Percentiles rank a stretch among this genome's conserved stretches.
These are phyloP conservation scores for Beauveria asiatica DNA, from an alignment of 2,329 filamentous ascomycete species.

Conservation along the genomic window DNA sequence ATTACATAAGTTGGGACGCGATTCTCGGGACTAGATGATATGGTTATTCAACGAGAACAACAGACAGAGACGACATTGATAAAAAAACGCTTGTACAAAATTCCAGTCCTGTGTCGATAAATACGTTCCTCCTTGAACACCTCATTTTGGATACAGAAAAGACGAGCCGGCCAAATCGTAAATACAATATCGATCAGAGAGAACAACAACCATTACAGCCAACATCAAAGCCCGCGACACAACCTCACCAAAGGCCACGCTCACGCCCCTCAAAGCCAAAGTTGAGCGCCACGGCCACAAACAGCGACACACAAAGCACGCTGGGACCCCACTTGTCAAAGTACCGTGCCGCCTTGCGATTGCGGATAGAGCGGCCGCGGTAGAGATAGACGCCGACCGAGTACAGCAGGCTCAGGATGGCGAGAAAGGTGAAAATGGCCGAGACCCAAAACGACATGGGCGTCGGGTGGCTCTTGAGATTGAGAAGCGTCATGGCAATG, in stretches of 20 bases:
- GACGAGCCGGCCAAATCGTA: neutral
- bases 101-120: neutral
- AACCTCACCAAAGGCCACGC: slow-evolving; percentile 41
- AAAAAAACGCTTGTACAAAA: neutral
- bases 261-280: slow-evolving; percentile 70
- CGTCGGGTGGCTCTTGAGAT: slow-evolving; percentile 59
- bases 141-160: neutral
- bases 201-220: neutral
- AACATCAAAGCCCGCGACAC: neutral
- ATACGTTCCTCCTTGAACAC: neutral
- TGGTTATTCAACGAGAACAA: neutral
- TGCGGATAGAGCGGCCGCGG: slow-evolving; percentile 76
- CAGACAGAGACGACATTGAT: neutral
- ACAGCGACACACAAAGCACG: slow-evolving; percentile 62
- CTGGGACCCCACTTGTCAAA: slow-evolving; percentile 86
- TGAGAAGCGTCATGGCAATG: slow-evolving; percentile 75
- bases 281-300: slow-evolving; percentile 68
- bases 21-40: neutral
- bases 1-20: neutral
- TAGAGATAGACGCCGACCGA: slow-evolving; percentile 79
- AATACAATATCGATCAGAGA: neutral
- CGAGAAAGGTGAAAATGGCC: slow-evolving; percentile 73
- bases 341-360: slow-evolving; percentile 76
- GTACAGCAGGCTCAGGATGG: slow-evolving; percentile 71
- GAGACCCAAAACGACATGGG: slow-evolving; percentile 58